Percentiles rank a stretch among this genome's conserved stretches.
phyloP scores from a whole-genome alignment of 129 eudicot genomes.

The Mikania micrantha region DNA sequence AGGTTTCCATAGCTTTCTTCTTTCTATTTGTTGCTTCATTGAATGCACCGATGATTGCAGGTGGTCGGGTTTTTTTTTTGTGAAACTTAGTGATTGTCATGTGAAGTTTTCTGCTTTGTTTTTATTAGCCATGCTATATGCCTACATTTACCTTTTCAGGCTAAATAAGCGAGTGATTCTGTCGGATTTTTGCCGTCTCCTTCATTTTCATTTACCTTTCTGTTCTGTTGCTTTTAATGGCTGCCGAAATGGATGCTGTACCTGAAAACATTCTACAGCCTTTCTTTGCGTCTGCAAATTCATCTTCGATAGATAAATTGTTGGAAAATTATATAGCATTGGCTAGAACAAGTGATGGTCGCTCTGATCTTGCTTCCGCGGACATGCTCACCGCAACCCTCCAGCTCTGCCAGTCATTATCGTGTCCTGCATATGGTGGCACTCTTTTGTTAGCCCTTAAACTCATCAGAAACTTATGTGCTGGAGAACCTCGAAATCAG shows the following conservation, averaged over 20 bases:
- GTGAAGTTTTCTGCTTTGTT: too few relatives aligned
- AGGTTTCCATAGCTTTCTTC: too few relatives aligned
- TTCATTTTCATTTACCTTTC: too few relatives aligned
- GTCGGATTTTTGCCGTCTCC: too few relatives aligned
- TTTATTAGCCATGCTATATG: neutral
- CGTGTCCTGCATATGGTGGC: conserved; percentile 22
- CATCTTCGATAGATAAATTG: conserved; percentile 34
- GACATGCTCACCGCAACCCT: conserved; percentile 41
- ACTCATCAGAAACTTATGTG: conserved; percentile 75
- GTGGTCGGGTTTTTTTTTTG: too few relatives aligned
- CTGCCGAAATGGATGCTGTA: conserved; percentile 33
- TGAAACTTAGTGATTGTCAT: too few relatives aligned
- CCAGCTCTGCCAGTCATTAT: conserved; percentile 36
- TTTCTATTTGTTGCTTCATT: too few relatives aligned
- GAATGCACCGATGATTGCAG: too few relatives aligned
- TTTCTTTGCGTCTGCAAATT: conserved; percentile 36
- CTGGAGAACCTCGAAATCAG: conserved; percentile 64
- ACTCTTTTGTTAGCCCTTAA: conserved; percentile 47
- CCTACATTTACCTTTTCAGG: conserved; percentile 3
- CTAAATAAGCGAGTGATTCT: neutral
- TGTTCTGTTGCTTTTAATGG: too few relatives aligned
- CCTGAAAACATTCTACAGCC: conserved; percentile 38
- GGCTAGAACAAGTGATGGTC: conserved; percentile 54
- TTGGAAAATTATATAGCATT: conserved; percentile 40
- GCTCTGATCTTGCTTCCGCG: conserved; percentile 61